Percentiles rank a stretch among this genome's conserved stretches.
Conservation (phyloP, 345 rosid genomes). For the Arabidopsis arenosa region DNA sequence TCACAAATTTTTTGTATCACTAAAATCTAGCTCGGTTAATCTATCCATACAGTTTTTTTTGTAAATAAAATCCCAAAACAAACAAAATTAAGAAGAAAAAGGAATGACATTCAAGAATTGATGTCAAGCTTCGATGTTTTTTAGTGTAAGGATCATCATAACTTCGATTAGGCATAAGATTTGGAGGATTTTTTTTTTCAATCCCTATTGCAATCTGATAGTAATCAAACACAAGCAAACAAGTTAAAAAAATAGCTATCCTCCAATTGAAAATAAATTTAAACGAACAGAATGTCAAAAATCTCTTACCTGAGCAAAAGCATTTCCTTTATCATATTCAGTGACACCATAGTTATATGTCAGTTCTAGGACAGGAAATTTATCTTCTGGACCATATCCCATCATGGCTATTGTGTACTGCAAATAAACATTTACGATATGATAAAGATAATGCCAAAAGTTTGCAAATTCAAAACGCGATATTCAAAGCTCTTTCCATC, state of each 20-base stretch:
- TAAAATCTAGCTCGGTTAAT: not conserved
- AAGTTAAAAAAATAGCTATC: conserved; percentile 2
- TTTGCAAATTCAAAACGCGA: not conserved
- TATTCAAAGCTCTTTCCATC: conserved; percentile 16
- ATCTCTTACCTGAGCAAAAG: conserved; percentile 78
- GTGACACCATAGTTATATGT: conserved; percentile 94
- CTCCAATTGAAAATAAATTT: not conserved
- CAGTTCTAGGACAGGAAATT: conserved; percentile 77
- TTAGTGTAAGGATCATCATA: not conserved
- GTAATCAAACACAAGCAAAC: not conserved
- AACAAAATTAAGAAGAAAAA: not conserved
- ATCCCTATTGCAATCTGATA: conserved; percentile 86
- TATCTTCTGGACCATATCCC: conserved; percentile 97
- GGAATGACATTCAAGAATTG: not conserved
- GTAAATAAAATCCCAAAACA: not conserved
- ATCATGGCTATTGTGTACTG: conserved; percentile 88
- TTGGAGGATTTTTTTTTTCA: not conserved
- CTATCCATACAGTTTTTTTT: not conserved
- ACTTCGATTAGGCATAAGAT: not conserved
- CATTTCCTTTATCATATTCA: conserved; percentile 89
- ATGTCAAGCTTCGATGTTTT: not conserved
- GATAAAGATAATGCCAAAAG: not conserved
- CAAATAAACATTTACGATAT: conserved; percentile 1
- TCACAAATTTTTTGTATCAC: not conserved
- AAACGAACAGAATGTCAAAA: not conserved